Percentiles rank a stretch among this genome's conserved stretches.
phyloP scores from a whole-genome alignment of 164 flowering plant species.

The Aristolochia californica region DNA sequence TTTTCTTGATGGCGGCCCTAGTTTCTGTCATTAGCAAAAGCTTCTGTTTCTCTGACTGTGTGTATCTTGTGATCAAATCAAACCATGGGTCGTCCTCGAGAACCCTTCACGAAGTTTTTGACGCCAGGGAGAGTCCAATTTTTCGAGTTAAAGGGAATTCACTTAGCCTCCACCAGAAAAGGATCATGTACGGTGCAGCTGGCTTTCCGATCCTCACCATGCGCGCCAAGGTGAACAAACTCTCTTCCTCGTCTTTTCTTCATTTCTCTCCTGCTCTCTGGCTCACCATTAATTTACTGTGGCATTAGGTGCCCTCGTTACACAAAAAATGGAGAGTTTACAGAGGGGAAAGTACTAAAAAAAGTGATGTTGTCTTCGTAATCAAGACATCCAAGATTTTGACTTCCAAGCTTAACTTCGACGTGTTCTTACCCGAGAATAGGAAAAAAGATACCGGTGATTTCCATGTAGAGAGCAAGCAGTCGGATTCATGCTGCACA shows the following conservation, averaged over 20 bases:
- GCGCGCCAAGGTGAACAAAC: conserved; percentile 1
- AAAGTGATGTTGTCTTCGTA: neutral
- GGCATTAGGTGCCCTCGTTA: neutral
- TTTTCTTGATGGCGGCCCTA: neutral
- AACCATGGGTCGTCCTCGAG: neutral
- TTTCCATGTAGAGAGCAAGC: conserved; percentile 25
- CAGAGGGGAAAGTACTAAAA: conserved; percentile 4
- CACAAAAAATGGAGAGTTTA: conserved; percentile 3
- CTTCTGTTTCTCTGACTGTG: neutral
- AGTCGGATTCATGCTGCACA: conserved; percentile 8
- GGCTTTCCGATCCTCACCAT: conserved; percentile 1
- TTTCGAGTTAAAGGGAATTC: neutral
- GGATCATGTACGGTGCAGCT: neutral
- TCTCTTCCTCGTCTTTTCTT: neutral
- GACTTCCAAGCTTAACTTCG: neutral
- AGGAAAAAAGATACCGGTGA: conserved; percentile 15
- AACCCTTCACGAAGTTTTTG: neutral
- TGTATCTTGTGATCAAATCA: neutral
- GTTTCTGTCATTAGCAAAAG: neutral
- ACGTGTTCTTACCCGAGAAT: conserved; percentile 28
- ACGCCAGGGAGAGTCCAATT: neutral
- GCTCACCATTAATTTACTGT: neutral
- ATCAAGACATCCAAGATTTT: neutral
- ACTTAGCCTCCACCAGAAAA: neutral
- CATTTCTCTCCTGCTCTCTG: neutral